Evolutionary conservation across 2,329 filamentous ascomycete genomes (phyloP).

Genomic region (Neofusicoccum cordaticola): DNA sequence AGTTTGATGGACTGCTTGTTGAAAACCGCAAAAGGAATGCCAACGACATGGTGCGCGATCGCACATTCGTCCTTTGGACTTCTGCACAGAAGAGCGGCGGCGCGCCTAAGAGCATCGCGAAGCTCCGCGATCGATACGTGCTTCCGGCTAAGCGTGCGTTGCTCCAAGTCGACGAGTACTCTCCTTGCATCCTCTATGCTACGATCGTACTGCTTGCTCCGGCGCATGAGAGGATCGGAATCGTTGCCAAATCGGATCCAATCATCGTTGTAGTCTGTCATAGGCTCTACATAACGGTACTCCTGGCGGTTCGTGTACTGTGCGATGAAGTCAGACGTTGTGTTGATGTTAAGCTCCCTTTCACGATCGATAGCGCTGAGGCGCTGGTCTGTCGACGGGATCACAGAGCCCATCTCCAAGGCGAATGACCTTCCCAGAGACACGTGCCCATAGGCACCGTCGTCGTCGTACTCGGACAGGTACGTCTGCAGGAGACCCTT

Average conservation of each 20-base stretch:
- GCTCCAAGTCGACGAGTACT: slow-evolving; percentile 70
- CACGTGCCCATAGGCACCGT: slow-evolving; percentile 85
- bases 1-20: slow-evolving; percentile 94
- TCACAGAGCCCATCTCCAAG: slow-evolving; percentile 81
- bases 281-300: slow-evolving; percentile 80
- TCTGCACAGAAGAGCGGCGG: slow-evolving; percentile 81
- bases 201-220: slow-evolving; percentile 26
- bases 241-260: slow-evolving; percentile 58
- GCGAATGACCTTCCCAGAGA: slow-evolving; percentile 93
- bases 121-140: slow-evolving; percentile 71
- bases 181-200: slow-evolving; percentile 52
- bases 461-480: slow-evolving; percentile 89
- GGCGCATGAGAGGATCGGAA: slow-evolving; percentile 26
- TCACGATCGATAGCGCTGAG: slow-evolving; percentile 75
- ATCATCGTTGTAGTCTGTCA: slow-evolving; percentile 66
- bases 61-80: slow-evolving; percentile 71
- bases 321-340: slow-evolving; percentile 91
- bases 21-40: slow-evolving; percentile 89
- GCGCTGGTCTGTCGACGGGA: slow-evolving; percentile 82
- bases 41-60: slow-evolving; percentile 82
- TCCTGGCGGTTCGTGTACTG: slow-evolving; percentile 97
- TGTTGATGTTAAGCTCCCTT: slow-evolving; percentile 75
- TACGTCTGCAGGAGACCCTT: slow-evolving; percentile 94
- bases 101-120: slow-evolving; percentile 76
- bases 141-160: slow-evolving; percentile 66